These are phyloP conservation scores for Oryza officinalis DNA, from an alignment of 176 grass and related monocot species.

Conservation along the genomic window DNA sequence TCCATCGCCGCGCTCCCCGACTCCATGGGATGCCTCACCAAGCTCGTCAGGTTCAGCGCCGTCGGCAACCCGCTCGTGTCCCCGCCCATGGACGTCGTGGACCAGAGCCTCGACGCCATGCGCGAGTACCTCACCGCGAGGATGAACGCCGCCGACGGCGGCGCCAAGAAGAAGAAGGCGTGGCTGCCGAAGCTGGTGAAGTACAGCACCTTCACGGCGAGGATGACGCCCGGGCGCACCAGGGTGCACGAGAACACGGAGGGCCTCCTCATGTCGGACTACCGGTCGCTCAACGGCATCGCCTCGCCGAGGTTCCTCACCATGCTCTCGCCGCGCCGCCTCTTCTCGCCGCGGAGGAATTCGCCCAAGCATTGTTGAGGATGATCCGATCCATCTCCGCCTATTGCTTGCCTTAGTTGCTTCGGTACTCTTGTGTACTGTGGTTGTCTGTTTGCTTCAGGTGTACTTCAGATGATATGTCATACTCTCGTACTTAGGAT, in stretches of 20 bases:
- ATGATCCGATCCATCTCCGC: constrained; percentile 27
- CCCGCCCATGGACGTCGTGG: constrained; percentile 77
- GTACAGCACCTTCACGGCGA: constrained; percentile 55
- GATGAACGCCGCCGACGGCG: constrained; percentile 54
- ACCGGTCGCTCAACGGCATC: constrained; percentile 63
- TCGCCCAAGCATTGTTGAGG: constrained; percentile 46
- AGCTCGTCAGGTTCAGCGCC: constrained; percentile 67
- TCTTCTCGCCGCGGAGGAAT: constrained; percentile 70
- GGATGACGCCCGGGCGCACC: constrained; percentile 43
- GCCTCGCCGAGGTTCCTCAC: constrained; percentile 68
- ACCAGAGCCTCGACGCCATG: constrained; percentile 77
- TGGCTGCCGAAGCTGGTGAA: constrained; percentile 75
- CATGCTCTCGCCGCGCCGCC: constrained; percentile 74
- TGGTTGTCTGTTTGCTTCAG: constrained; percentile 16
- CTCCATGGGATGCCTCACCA: constrained; percentile 86
- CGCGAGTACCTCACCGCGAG: constrained; percentile 63
- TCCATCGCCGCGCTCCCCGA: constrained; percentile 67
- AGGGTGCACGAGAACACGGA: constrained; percentile 40
- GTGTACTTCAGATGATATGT: constrained; percentile 19
- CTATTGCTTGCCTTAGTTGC: too few species aligned
- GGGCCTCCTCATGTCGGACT: constrained; percentile 70
- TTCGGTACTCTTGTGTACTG: constrained; percentile 1
- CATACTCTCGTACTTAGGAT: background rate
- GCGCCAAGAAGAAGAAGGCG: constrained; percentile 38
- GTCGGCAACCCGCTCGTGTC: constrained; percentile 73